Percentiles rank a stretch among this genome's conserved stretches.
These are phyloP conservation scores for Globisporangium nunn DNA, from an alignment of 352 stramenopile genomes.

Conservation along the genomic window DNA sequence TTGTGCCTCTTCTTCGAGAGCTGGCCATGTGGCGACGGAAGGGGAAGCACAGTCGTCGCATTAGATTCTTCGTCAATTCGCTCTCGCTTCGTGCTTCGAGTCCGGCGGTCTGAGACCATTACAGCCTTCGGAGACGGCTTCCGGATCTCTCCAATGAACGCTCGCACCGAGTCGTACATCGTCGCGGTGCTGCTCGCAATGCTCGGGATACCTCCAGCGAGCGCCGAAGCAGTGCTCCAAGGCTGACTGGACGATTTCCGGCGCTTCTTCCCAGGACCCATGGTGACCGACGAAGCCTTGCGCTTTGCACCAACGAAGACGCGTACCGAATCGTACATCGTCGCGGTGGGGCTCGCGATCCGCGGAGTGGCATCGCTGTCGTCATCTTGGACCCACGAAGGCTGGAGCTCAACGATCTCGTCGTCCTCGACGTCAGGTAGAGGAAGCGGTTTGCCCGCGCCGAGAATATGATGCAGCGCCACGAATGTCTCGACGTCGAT, in stretches of 20 bases:
- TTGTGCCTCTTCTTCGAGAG: neutral
- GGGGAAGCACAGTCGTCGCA: neutral
- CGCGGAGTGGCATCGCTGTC: neutral
- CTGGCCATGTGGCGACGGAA: neutral
- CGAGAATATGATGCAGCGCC: conserved; percentile 4
- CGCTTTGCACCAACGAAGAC: conserved; percentile 1
- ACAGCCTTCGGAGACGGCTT: neutral
- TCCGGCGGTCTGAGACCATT: neutral
- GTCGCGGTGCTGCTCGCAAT: neutral
- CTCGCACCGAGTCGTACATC: conserved; percentile 3
- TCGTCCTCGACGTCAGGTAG: neutral
- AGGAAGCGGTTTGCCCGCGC: neutral
- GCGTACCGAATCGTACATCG: conserved; percentile 1
- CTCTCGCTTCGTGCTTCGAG: neutral
- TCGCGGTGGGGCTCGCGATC: neutral
- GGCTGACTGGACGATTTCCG: neutral
- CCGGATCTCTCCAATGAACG: conserved; percentile 2
- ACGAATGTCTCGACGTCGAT: conserved; percentile 8
- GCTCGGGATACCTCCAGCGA: neutral
- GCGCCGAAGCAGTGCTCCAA: neutral
- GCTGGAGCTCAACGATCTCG: neutral
- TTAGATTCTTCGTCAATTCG: neutral
- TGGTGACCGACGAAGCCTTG: neutral
- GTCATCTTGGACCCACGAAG: neutral
- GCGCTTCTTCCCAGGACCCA: neutral